phyloP scores from a whole-genome alignment of 768 basidiomycete species.

The Russula earlei region DNA sequence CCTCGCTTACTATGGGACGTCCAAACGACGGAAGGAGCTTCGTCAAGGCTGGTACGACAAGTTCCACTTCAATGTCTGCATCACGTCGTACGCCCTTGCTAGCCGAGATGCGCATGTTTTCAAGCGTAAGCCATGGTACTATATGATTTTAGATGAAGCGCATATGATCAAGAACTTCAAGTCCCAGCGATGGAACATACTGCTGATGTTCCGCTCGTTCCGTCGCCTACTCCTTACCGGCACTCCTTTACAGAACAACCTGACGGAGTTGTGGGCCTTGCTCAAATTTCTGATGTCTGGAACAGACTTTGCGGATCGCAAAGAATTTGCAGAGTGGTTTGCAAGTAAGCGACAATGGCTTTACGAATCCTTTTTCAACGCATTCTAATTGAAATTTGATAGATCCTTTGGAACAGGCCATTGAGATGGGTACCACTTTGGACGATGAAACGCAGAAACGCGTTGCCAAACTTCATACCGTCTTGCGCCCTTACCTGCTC shows the following conservation, averaged over 20 bases:
- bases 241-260: slow-evolving; percentile 93
- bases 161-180: slow-evolving; percentile 98
- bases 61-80: slow-evolving; percentile 86
- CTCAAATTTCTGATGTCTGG: slow-evolving; percentile 92
- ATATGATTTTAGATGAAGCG: slow-evolving; percentile 93
- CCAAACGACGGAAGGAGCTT: slow-evolving; percentile 82
- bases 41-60: slow-evolving; percentile 88
- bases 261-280: slow-evolving; percentile 92
- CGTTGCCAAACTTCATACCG: slow-evolving; percentile 81
- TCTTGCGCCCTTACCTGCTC: slow-evolving; percentile 91
- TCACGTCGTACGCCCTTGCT: slow-evolving; percentile 91
- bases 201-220: slow-evolving; percentile 81
- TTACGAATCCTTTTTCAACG: neutral
- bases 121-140: slow-evolving; percentile 90
- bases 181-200: slow-evolving; percentile 86
- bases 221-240: slow-evolving; percentile 87
- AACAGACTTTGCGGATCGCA: slow-evolving; percentile 79
- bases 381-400: slow-evolving; percentile 10
- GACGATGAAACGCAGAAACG: slow-evolving; percentile 82
- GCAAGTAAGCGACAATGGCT: slow-evolving; percentile 55
- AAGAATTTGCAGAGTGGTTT: slow-evolving; percentile 95
- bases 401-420: slow-evolving; percentile 92
- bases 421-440: slow-evolving; percentile 68
- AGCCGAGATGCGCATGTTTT: slow-evolving; percentile 85
- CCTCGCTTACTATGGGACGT: slow-evolving; percentile 83